Evolutionary conservation across 2,329 filamentous ascomycete genomes (phyloP).

Genomic region (Geosmithia morbida): DNA sequence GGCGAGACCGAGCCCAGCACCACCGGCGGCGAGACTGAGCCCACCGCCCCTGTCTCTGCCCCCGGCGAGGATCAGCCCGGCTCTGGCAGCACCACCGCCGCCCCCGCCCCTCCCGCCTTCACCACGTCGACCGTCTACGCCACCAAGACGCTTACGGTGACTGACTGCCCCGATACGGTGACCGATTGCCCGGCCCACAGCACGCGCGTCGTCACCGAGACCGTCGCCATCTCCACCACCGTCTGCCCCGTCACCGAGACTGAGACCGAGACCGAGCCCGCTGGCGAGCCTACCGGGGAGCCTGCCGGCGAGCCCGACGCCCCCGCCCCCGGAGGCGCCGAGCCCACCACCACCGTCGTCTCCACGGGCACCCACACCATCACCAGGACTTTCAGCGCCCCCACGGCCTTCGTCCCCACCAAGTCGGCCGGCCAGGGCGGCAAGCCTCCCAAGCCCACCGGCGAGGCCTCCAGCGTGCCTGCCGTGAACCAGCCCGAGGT

Average conservation of each 20-base stretch:
- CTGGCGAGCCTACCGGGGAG: no score
- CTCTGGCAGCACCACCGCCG: no score
- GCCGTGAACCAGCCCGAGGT: neutral
- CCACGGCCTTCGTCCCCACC: neutral
- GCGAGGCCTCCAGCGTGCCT: neutral
- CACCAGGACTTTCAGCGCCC: constrained; percentile 1
- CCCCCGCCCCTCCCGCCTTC: neutral
- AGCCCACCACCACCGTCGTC: constrained; percentile 3
- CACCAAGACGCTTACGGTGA: constrained; percentile 41
- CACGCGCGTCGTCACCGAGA: constrained; percentile 6
- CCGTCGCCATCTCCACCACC: constrained; percentile 16
- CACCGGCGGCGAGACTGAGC: neutral
- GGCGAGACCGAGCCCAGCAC: constrained; percentile 2
- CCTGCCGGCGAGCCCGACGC: no score
- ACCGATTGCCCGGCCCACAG: constrained; percentile 36
- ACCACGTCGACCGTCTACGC: constrained; percentile 30
- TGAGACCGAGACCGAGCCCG: no score
- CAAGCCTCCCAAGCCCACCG: neutral
- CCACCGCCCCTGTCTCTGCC: no score
- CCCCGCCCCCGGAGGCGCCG: no score
- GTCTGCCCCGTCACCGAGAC: constrained; percentile 14
- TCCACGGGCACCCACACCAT: constrained; percentile 1
- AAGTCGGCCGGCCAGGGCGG: neutral
- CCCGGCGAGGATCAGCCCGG: no score
- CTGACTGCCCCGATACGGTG: constrained; percentile 39